Conservation (phyloP, 768 basidiomycete genomes). For the Phallus indusiatus region DNA sequence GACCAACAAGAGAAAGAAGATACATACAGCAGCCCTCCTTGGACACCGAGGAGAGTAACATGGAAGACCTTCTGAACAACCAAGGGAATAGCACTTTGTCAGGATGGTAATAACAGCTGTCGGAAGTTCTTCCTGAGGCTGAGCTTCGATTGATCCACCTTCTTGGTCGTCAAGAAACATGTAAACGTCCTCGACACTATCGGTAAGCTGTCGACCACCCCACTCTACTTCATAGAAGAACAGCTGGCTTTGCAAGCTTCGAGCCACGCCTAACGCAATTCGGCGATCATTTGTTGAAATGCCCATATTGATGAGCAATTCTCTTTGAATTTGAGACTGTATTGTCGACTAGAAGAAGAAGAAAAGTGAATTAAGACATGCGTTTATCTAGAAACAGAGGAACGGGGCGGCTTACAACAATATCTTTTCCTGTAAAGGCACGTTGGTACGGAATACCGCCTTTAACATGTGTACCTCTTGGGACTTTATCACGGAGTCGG, state of each 20-base stretch:
- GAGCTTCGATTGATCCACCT: conserved; percentile 47
- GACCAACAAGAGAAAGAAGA: neutral
- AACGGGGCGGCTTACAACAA: conserved; percentile 53
- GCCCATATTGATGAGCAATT: conserved; percentile 67
- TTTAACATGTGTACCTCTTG: conserved; percentile 79
- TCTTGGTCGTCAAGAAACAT: conserved; percentile 83
- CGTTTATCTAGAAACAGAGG: neutral
- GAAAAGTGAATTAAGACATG: neutral
- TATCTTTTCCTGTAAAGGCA: conserved; percentile 90
- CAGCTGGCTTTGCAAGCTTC: conserved; percentile 83
- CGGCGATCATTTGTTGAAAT: conserved; percentile 70
- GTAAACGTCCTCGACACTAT: conserved; percentile 89
- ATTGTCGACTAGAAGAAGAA: conserved; percentile 61
- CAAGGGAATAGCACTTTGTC: conserved; percentile 84
- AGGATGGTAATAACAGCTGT: conserved; percentile 86
- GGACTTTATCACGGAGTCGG: conserved; percentile 83
- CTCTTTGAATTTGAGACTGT: conserved; percentile 77
- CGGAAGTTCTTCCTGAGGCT: conserved; percentile 64
- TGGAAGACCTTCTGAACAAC: conserved; percentile 66
- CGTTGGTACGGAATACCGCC: conserved; percentile 85
- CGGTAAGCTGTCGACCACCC: conserved; percentile 72
- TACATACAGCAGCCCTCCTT: conserved; percentile 38
- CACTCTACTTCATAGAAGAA: conserved; percentile 98
- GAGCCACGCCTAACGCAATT: conserved; percentile 78
- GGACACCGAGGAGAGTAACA: conserved; percentile 86